Percentiles rank a stretch among this genome's conserved stretches.
Conservation (phyloP, 805 yeast genomes). For the Blastobotrys peoriensis region DNA sequence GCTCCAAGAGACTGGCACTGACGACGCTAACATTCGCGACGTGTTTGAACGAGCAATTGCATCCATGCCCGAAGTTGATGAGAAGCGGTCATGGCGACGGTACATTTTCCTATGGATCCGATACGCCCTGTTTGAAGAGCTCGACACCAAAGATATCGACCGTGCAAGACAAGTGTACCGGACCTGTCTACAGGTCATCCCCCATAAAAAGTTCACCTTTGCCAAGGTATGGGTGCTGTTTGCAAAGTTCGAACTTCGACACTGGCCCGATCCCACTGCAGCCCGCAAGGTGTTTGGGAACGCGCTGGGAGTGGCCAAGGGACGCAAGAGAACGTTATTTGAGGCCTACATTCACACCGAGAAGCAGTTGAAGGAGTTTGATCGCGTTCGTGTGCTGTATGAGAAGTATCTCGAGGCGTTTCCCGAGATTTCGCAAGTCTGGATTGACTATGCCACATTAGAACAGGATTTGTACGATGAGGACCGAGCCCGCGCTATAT, state of each 20-base stretch:
- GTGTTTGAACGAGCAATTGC: conserved; percentile 42
- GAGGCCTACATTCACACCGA: conserved; percentile 65
- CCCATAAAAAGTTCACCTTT: conserved; percentile 58
- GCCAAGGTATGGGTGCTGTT: conserved; percentile 67
- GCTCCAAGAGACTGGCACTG: conserved; percentile 35
- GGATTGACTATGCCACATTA: conserved; percentile 63
- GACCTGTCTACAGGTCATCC: conserved; percentile 43
- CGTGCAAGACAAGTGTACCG: conserved; percentile 48
- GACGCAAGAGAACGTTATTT: conserved; percentile 43
- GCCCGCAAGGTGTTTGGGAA: conserved; percentile 70
- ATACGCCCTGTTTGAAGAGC: conserved; percentile 58
- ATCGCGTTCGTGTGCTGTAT: conserved; percentile 67
- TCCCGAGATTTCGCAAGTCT: conserved; percentile 38
- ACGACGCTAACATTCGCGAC: conserved; percentile 29
- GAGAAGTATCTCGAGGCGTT: conserved; percentile 55
- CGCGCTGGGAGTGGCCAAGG: conserved; percentile 56
- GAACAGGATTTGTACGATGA: conserved; percentile 64
- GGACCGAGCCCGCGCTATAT: conserved; percentile 61
- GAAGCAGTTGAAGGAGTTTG: conserved; percentile 64
- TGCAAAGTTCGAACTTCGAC: conserved; percentile 70
- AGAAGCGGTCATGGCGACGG: conserved; percentile 54
- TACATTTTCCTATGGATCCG: conserved; percentile 68
- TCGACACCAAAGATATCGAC: conserved; percentile 36
- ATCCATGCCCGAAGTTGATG: conserved; percentile 28
- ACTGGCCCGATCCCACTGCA: conserved; percentile 36